A percentile compares a stretch with the other conserved stretches of the same genome.
These are phyloP conservation scores for Odonthalia washingtoniensis DNA, from an alignment of 31 red algal species.

Conservation along the genomic window DNA sequence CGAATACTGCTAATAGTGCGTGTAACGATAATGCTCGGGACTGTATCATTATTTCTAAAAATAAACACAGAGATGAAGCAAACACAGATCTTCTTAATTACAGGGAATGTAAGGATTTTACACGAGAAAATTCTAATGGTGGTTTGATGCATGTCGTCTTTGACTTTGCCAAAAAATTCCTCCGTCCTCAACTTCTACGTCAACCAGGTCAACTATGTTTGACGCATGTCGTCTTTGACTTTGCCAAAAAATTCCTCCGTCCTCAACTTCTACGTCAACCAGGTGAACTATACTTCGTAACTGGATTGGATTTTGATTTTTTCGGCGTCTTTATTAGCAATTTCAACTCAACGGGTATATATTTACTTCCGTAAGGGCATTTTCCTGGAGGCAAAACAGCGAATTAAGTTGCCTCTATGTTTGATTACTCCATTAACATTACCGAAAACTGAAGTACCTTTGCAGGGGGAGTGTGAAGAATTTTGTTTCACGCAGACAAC, in stretches of 20 bases:
- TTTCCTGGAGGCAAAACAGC: neutral
- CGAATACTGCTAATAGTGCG: no score
- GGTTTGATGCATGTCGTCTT: neutral
- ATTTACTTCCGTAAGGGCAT: neutral
- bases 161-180: slow-evolving; percentile 4
- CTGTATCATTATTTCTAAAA: no score
- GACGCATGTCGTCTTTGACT: no score
- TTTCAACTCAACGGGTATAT: neutral
- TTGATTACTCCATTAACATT: neutral
- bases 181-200: neutral
- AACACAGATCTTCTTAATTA: neutral
- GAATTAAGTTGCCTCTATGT: neutral
- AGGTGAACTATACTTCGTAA: neutral
- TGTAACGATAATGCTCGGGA: no score
- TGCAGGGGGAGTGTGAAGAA: neutral
- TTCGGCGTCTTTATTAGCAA: neutral
- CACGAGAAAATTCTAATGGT: neutral
- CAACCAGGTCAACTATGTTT: no score
- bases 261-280: neutral
- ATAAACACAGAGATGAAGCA: neutral
- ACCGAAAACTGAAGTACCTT: neutral
- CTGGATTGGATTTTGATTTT: neutral
- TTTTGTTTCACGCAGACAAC: neutral
- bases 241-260: neutral
- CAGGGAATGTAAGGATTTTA: neutral